These are phyloP conservation scores for Anthracocystis setariae DNA, from an alignment of 1,284 basidiomycete species.

Conservation along the genomic window DNA sequence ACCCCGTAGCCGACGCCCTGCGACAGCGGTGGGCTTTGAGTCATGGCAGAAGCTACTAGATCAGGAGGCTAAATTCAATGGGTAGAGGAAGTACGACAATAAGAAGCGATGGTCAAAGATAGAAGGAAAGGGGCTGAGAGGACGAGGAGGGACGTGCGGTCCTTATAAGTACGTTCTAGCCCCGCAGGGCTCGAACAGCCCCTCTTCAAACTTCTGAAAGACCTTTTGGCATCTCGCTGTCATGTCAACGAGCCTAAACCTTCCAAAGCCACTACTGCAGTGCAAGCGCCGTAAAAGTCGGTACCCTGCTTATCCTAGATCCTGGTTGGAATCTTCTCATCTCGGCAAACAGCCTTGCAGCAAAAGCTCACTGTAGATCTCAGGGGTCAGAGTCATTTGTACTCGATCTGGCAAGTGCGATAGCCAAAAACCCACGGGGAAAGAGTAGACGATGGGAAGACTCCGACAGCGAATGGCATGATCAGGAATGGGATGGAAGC, in stretches of 20 bases:
- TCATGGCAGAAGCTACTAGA: slow-evolving; percentile 17
- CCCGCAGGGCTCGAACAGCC: no score
- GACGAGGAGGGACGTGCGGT: background rate
- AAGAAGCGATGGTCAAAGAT: background rate
- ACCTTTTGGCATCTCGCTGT: no score
- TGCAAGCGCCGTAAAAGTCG: slow-evolving; percentile 1
- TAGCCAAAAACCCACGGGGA: background rate
- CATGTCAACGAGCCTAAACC: no score
- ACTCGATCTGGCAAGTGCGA: background rate
- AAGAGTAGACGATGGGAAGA: slow-evolving; percentile 10
- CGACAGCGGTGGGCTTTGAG: slow-evolving; percentile 45
- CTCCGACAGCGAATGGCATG: slow-evolving; percentile 30
- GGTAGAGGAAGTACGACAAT: no score
- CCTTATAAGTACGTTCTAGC: background rate
- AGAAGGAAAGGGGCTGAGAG: background rate
- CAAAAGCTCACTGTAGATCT: background rate
- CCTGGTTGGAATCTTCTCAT: background rate
- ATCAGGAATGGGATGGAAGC: background rate
- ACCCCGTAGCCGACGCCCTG: slow-evolving; percentile 66
- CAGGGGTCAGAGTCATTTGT: background rate
- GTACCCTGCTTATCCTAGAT: slow-evolving; percentile 32
- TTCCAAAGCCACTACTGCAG: slow-evolving; percentile 4
- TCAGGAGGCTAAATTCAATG: no score
- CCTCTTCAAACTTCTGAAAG: no score
- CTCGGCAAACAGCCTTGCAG: background rate